Percentiles rank a stretch among this genome's conserved stretches.
These are phyloP conservation scores for Nakazawaea wickerhamii DNA, from an alignment of 805 yeast genomes.

Conservation along the genomic window DNA sequence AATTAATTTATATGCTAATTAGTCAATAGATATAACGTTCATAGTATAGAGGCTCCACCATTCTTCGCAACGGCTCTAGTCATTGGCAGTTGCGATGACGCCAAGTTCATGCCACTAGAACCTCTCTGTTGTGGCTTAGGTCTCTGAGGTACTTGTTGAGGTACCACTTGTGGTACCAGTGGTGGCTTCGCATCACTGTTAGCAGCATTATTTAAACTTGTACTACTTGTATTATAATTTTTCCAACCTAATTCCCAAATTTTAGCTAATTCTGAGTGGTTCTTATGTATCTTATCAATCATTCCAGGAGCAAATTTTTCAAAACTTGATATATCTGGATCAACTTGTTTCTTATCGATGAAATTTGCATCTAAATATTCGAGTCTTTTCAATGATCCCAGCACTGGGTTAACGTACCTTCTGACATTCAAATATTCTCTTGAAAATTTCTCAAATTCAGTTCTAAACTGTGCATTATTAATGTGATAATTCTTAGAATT, in stretches of 20 bases:
- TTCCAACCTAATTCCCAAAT: slow-evolving; percentile 12
- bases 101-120: background rate
- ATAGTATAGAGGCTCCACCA: slow-evolving; percentile 3
- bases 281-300: slow-evolving; percentile 2
- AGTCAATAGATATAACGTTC: background rate
- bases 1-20: background rate
- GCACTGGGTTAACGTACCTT: slow-evolving; percentile 65
- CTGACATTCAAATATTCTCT: slow-evolving; percentile 68
- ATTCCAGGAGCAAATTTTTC: slow-evolving; percentile 8
- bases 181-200: background rate
- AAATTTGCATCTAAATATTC: slow-evolving; percentile 18
- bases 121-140: background rate
- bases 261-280: slow-evolving; percentile 3
- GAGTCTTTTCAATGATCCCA: slow-evolving; percentile 53
- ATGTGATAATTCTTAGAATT: slow-evolving; percentile 24
- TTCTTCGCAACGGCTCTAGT: slow-evolving; percentile 13
- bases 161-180: background rate
- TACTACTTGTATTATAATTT: slow-evolving; percentile 10
- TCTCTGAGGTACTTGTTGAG: background rate
- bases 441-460: slow-evolving; percentile 75
- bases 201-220: slow-evolving; percentile 1
- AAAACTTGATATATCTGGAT: slow-evolving; percentile 6
- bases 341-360: background rate
- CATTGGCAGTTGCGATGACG: slow-evolving; percentile 10
- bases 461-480: slow-evolving; percentile 44